Evolutionary conservation across 2,329 filamentous ascomycete genomes (phyloP), one percentile per base, ranked within the genome.

Genomic region (Coccinonectria pachysandricola): DNA sequence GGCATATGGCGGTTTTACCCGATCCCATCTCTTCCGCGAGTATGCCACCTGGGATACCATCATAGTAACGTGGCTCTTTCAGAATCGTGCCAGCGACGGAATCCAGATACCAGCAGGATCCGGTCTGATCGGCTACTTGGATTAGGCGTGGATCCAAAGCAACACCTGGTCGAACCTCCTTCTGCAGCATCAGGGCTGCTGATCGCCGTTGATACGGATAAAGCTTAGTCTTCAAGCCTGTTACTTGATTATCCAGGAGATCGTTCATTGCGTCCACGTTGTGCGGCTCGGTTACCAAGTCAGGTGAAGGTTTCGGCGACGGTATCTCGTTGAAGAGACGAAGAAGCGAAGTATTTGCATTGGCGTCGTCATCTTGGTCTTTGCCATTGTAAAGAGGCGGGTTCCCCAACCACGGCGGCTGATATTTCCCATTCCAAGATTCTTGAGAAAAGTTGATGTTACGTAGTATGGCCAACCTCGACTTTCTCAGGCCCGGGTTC

Each of bases 1-100:
- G 57, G 37, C 81, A 88, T 8, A 95, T 93, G 14, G 95, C 56
- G 0, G 88, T 95, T 58, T 95, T 96, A 0, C 88, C 87, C 0
- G 70, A 59, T 5, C 79, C 79, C 81, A 87, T 87, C 37, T 82
- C 78, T 46, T 91, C 83, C 0, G 81, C 80, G 9, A 86, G 57
- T 9, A 88, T 79, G 3, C 86, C 88, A 17, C 87, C 86, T 31
- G 68, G 65, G 5, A 77, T 69, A 14, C 74, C 68, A 22, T 91
- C 84, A 40, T 88, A 94, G 32, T 71, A 70, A 3, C 69, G 66
- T 8, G 81, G 76, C n/a, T 79, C 70, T 18, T 63, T 62, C 0
- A 82, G 49, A 24, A 85, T 67, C 0, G 62, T 60, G 0, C 73
- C 71, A 10, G 72, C 67, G 22, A 77, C 68, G 5, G 69, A 60